Evolutionary conservation across 2,329 filamentous ascomycete genomes (phyloP).

Genomic region (Lachnellula hyalina): DNA sequence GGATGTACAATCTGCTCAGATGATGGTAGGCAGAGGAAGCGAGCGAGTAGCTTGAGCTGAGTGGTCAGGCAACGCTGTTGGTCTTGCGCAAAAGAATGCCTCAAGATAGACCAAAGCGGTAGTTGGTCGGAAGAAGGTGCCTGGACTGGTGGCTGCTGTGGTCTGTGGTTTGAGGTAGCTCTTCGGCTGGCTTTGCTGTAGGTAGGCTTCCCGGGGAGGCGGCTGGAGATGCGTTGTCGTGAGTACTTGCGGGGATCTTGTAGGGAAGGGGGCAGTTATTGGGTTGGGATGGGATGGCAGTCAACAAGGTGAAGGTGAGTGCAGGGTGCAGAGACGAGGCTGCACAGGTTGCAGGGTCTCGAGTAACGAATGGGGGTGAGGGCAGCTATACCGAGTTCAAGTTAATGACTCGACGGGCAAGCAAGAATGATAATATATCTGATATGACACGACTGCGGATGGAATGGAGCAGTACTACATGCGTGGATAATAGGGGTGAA

Average conservation of each 20-base stretch:
- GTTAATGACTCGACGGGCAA: slow-evolving; percentile 22
- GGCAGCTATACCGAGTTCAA: slow-evolving; percentile 22
- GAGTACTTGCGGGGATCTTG: background rate
- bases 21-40: slow-evolving; percentile 2
- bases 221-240: slow-evolving; percentile 6
- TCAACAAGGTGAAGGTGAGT: slow-evolving; percentile 5
- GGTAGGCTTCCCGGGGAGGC: slow-evolving; percentile 18
- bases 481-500: no score
- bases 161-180: background rate
- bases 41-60: background rate
- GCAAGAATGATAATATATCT: background rate
- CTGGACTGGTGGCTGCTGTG: slow-evolving; percentile 17
- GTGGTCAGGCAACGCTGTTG: slow-evolving; percentile 1
- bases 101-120: slow-evolving; percentile 3
- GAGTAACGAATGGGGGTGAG: slow-evolving; percentile 11
- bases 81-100: background rate
- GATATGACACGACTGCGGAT: background rate
- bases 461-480: background rate
- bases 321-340: slow-evolving; percentile 8
- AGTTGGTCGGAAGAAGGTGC: slow-evolving; percentile 11
- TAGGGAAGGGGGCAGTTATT: background rate
- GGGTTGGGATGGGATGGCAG: background rate
- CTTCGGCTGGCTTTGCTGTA: slow-evolving; percentile 1
- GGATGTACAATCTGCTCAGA: background rate
- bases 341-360: slow-evolving; percentile 2